phyloP scores from a whole-genome alignment of 306 rosid species.

The Ormosia semicastrata region DNA sequence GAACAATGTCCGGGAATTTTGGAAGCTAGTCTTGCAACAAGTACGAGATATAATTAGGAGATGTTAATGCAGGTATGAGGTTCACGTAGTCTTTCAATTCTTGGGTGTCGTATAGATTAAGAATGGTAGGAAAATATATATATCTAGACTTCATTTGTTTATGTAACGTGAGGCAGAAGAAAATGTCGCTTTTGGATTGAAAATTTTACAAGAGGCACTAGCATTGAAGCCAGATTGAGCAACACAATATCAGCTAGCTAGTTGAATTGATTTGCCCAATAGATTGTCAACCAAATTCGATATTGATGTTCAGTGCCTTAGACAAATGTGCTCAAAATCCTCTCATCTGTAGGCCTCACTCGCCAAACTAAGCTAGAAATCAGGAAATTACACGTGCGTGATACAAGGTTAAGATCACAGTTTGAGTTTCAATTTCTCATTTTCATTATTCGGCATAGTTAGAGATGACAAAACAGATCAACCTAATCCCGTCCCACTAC shows the following conservation, averaged over 20 bases:
- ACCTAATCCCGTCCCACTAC: no score
- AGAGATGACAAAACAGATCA: no score
- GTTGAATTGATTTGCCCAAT: not conserved
- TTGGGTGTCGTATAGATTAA: not conserved
- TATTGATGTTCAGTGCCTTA: slow-evolving; percentile 10
- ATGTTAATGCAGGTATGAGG: not conserved
- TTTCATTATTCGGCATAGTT: slow-evolving; percentile 6
- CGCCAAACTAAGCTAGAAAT: slow-evolving; percentile 9
- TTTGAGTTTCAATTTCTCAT: not conserved
- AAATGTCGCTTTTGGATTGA: not conserved
- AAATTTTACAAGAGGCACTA: not conserved
- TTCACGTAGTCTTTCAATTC: not conserved
- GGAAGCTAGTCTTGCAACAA: not conserved
- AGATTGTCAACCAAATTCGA: slow-evolving; percentile 3
- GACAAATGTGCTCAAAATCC: slow-evolving; percentile 4
- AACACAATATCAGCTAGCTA: not conserved
- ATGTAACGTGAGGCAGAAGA: slow-evolving; percentile 43
- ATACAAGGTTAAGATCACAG: not conserved
- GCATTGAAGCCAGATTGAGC: not conserved
- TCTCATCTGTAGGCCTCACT: not conserved
- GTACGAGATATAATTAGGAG: not conserved
- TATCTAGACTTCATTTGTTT: not conserved
- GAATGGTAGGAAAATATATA: slow-evolving; percentile 10
- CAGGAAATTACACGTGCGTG: not conserved
- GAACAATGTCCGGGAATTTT: not conserved